Evolutionary conservation across 2,329 filamentous ascomycete genomes (phyloP).

Genomic region (Trichoderma guizhouense): DNA sequence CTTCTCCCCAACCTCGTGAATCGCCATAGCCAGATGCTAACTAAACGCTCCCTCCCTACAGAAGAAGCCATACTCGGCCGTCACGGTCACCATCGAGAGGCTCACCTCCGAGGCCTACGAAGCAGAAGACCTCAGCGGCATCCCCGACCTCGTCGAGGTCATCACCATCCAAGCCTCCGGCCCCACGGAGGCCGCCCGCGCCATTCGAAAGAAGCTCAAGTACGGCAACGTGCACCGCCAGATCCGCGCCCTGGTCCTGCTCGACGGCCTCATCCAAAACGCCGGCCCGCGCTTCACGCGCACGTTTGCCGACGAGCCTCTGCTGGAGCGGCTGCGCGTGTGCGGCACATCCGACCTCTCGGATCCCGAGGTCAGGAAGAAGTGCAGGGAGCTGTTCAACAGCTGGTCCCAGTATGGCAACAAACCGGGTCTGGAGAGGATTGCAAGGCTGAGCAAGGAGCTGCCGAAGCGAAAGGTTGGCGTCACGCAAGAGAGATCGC

Average conservation of each 20-base stretch:
- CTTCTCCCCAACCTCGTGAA: neutral
- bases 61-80: conserved; percentile 82
- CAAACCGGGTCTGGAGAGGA: conserved; percentile 73
- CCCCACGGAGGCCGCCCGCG: conserved; percentile 83
- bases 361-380: conserved; percentile 80
- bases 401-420: conserved; percentile 86
- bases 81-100: conserved; percentile 88
- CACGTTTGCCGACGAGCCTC: conserved; percentile 81
- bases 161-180: conserved; percentile 86
- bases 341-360: conserved; percentile 82
- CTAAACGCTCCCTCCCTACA: conserved; percentile 14
- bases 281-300: conserved; percentile 84
- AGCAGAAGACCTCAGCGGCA: conserved; percentile 85
- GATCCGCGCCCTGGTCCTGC: conserved; percentile 78
- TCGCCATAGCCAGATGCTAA: neutral
- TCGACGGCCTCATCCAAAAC: conserved; percentile 94
- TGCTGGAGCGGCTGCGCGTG: conserved; percentile 86
- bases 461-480: conserved; percentile 66
- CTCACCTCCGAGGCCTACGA: conserved; percentile 87
- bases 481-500: conserved; percentile 73
- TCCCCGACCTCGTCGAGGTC: conserved; percentile 91
- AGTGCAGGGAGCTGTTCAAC: conserved; percentile 81
- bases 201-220: conserved; percentile 96
- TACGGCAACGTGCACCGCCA: conserved; percentile 95
- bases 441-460: conserved; percentile 74